phyloP scores from a whole-genome alignment of 1,284 basidiomycete species.

The Leccinum variabile region DNA sequence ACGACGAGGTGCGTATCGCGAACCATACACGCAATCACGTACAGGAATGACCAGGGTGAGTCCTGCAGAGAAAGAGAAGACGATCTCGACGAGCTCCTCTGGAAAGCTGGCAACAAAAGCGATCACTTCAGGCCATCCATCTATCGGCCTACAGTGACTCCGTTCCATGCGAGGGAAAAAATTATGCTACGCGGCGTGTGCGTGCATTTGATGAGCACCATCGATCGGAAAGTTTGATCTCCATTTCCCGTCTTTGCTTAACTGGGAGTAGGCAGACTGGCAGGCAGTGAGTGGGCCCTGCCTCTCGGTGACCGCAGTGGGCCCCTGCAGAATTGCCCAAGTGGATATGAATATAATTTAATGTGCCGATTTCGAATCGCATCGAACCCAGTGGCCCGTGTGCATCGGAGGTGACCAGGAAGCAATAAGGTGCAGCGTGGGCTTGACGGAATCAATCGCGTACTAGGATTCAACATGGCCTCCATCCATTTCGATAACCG shows the following conservation, averaged over 20 bases:
- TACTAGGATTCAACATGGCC: conserved; percentile 30
- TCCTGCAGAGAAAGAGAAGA: background rate
- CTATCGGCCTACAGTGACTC: background rate
- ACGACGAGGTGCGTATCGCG: background rate
- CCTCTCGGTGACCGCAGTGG: conserved; percentile 28
- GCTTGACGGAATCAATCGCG: conserved; percentile 33
- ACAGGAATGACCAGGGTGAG: background rate
- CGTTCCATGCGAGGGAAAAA: background rate
- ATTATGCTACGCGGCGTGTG: background rate
- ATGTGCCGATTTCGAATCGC: conserved; percentile 14
- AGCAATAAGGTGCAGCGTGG: conserved; percentile 37
- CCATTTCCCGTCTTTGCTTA: background rate
- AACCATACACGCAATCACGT: background rate
- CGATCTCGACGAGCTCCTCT: background rate
- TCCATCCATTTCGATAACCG: conserved; percentile 41
- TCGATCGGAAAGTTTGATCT: background rate
- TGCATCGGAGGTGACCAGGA: conserved; percentile 32
- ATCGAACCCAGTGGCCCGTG: conserved; percentile 34
- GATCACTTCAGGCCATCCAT: background rate
- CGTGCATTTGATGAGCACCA: background rate
- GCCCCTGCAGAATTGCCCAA: conserved; percentile 34
- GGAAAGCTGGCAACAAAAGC: background rate
- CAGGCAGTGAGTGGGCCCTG: conserved; percentile 7
- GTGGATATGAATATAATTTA: conserved; percentile 10
- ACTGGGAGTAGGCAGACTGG: background rate